Conservation (phyloP, 2,329 filamentous ascomycete genomes). For the Alternaria solani region DNA sequence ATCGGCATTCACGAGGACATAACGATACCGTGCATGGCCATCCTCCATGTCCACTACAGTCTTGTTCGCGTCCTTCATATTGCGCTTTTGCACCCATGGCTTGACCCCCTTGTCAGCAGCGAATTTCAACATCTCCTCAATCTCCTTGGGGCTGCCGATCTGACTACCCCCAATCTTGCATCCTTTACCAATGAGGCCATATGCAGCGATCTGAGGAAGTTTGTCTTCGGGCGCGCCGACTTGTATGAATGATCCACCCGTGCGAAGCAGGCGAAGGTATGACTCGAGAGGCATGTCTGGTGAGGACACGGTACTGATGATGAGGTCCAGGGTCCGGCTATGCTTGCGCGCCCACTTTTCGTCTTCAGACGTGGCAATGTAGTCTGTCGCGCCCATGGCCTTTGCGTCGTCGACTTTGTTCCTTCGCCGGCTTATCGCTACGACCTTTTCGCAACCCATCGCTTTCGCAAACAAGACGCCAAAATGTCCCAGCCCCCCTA, state of each 20-base stretch:
- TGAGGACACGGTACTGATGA: constrained; percentile 66
- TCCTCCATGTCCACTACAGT: constrained; percentile 65
- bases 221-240: constrained; percentile 71
- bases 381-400: constrained; percentile 71
- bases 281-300: constrained; percentile 69
- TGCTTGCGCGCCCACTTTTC: constrained; percentile 67
- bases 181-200: constrained; percentile 66
- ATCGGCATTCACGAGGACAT: constrained; percentile 44
- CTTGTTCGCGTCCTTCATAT: constrained; percentile 64
- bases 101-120: constrained; percentile 66
- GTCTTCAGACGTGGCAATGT: constrained; percentile 57
- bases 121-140: constrained; percentile 68
- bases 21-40: constrained; percentile 61
- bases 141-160: constrained; percentile 65
- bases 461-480: constrained; percentile 76
- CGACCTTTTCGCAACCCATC: constrained; percentile 71
- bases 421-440: constrained; percentile 68
- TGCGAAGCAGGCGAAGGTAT: constrained; percentile 68
- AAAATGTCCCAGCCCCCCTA: constrained; percentile 79
- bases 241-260: constrained; percentile 70
- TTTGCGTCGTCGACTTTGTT: constrained; percentile 67
- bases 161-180: constrained; percentile 55
- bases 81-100: constrained; percentile 68
- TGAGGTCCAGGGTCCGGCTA: constrained; percentile 66
- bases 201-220: constrained; percentile 64